phyloP scores from a whole-genome alignment of 441 rosid species.

The Populus hybrid region DNA sequence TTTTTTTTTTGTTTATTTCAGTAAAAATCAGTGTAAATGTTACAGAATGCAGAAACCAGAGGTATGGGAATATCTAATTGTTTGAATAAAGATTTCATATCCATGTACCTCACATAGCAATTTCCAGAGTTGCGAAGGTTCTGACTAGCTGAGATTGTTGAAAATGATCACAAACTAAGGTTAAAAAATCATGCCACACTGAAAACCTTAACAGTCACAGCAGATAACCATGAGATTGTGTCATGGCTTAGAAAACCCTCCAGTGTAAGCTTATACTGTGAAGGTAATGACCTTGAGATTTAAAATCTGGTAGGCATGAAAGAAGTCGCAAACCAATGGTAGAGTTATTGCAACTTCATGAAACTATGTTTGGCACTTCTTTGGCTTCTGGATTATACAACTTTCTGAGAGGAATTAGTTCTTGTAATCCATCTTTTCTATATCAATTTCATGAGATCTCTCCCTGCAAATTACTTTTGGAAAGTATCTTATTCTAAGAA shows the following conservation, averaged over 20 bases:
- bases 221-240: no score
- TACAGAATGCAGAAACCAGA: not conserved
- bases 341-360: no score
- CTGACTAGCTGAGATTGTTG: not conserved
- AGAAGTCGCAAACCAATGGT: no score
- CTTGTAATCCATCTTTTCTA: not conserved
- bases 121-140: not conserved
- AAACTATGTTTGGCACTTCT: not conserved
- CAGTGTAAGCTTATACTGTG: no score
- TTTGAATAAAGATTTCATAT: not conserved
- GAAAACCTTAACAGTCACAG: not conserved
- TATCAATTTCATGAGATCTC: not conserved
- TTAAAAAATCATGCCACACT: not conserved
- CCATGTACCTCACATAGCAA: not conserved
- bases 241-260: no score
- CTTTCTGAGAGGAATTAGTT: not conserved
- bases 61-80: not conserved
- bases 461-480: not conserved
- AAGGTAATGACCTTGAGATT: no score
- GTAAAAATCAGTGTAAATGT: not conserved
- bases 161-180: not conserved
- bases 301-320: no score
- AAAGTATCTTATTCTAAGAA: not conserved
- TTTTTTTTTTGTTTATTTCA: no score
- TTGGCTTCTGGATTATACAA: not conserved